These are phyloP conservation scores for Yamadazyma takamatsuzukensis DNA, from an alignment of 805 yeast species.

Conservation along the genomic window DNA sequence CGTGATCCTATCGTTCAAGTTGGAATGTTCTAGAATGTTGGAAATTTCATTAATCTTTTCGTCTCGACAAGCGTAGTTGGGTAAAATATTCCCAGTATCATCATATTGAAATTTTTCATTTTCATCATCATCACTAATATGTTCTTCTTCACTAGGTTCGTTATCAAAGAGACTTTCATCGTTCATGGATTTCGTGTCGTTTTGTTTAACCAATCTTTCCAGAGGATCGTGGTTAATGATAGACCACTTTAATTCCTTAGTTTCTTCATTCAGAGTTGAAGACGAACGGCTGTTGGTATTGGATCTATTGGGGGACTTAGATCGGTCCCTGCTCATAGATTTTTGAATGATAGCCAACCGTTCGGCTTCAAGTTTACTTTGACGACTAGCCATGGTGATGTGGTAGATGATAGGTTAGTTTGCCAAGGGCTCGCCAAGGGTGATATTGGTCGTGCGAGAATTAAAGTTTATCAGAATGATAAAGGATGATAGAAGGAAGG, in stretches of 20 bases:
- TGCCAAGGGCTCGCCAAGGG: conserved; percentile 10
- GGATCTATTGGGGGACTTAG: conserved; percentile 30
- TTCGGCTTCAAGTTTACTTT: conserved; percentile 39
- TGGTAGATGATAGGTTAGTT: background rate
- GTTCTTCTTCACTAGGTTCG: conserved; percentile 56
- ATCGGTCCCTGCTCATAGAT: conserved; percentile 36
- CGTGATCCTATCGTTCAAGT: conserved; percentile 42
- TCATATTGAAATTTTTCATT: conserved; percentile 56
- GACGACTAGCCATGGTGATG: conserved; percentile 29
- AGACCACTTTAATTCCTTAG: conserved; percentile 54
- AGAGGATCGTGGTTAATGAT: conserved; percentile 73
- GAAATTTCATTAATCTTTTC: conserved; percentile 38
- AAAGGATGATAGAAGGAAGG: no score
- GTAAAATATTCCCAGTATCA: conserved; percentile 56
- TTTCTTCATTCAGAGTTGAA: conserved; percentile 34
- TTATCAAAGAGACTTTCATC: conserved; percentile 20
- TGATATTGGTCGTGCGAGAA: no score
- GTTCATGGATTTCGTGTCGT: conserved; percentile 7
- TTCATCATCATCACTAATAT: conserved; percentile 55
- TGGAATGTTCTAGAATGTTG: conserved; percentile 34
- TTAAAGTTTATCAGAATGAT: no score
- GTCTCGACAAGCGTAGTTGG: conserved; percentile 50
- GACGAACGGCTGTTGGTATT: conserved; percentile 27
- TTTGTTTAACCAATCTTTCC: conserved; percentile 45
- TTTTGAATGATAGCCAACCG: conserved; percentile 37